These are phyloP conservation scores for Cladobotryum protrusum DNA, from an alignment of 2,329 filamentous ascomycete species.

Conservation along the genomic window DNA sequence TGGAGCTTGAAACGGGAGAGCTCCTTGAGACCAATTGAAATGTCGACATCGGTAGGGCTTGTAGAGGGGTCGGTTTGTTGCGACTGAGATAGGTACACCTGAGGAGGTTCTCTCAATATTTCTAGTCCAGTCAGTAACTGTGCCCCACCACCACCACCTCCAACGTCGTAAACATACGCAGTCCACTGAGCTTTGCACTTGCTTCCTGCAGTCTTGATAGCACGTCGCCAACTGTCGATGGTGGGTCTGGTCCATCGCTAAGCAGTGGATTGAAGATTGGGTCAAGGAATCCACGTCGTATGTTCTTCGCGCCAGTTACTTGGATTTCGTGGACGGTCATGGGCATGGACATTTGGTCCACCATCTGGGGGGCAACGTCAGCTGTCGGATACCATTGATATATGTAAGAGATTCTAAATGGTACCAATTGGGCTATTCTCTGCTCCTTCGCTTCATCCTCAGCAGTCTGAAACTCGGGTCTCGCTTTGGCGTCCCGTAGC, in stretches of 20 bases:
- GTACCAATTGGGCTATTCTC: constrained; percentile 33
- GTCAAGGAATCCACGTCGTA: constrained; percentile 77
- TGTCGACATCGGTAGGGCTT: constrained; percentile 70
- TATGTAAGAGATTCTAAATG: background rate
- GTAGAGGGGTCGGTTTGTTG: constrained; percentile 61
- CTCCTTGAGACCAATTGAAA: constrained; percentile 78
- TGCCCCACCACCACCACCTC: constrained; percentile 5
- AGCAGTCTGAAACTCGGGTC: constrained; percentile 28
- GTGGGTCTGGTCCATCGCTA: constrained; percentile 56
- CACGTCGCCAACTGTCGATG: constrained; percentile 75
- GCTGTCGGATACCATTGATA: background rate
- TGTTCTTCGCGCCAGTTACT: constrained; percentile 75
- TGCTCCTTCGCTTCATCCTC: constrained; percentile 36
- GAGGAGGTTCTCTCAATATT: constrained; percentile 79
- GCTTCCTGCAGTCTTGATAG: constrained; percentile 64
- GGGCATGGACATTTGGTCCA: constrained; percentile 77
- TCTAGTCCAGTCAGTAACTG: constrained; percentile 43
- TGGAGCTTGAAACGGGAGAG: constrained; percentile 80
- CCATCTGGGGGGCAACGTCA: constrained; percentile 25
- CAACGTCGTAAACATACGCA: constrained; percentile 53
- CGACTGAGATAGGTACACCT: constrained; percentile 75
- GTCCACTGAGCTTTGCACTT: constrained; percentile 68
- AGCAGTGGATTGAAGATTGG: constrained; percentile 74
- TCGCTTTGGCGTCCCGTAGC: constrained; percentile 33
- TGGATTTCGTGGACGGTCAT: constrained; percentile 82